These are phyloP conservation scores for Dalbergia cultrata DNA, from an alignment of 306 rosid genomes.

Conservation along the genomic window DNA sequence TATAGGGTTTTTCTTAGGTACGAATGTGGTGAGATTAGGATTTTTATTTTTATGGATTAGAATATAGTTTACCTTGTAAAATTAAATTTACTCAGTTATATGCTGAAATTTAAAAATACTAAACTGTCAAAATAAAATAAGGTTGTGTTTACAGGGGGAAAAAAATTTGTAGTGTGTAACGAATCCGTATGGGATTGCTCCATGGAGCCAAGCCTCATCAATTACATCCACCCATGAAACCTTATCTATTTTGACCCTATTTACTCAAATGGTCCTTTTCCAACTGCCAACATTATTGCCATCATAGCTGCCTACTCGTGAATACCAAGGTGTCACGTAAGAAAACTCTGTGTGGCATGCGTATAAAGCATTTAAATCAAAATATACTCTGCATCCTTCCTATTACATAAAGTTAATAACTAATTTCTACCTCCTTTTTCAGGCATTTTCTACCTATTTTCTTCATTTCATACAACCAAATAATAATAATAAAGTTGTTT, in stretches of 20 bases:
- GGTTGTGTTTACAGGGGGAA: background rate
- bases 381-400: background rate
- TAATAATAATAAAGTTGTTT: background rate
- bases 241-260: background rate
- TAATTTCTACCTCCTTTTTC: background rate
- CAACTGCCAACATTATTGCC: constrained; percentile 19
- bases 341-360: constrained; percentile 31
- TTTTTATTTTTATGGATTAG: too few relatives aligned
- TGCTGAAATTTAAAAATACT: background rate
- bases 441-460: constrained; percentile 1
- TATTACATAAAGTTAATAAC: background rate
- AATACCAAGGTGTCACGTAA: background rate
- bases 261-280: constrained; percentile 17
- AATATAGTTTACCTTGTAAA: too few relatives aligned
- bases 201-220: background rate
- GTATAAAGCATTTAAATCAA: background rate
- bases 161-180: background rate
- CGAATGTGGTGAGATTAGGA: too few relatives aligned
- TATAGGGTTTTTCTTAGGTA: too few relatives aligned
- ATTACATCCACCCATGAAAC: background rate
- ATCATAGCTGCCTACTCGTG: background rate
- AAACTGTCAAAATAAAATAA: background rate
- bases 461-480: background rate
- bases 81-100: background rate
- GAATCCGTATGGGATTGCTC: background rate